Evolutionary conservation across 139 green algal species (phyloP).

Genomic region (Volvox reticuliferus): DNA sequence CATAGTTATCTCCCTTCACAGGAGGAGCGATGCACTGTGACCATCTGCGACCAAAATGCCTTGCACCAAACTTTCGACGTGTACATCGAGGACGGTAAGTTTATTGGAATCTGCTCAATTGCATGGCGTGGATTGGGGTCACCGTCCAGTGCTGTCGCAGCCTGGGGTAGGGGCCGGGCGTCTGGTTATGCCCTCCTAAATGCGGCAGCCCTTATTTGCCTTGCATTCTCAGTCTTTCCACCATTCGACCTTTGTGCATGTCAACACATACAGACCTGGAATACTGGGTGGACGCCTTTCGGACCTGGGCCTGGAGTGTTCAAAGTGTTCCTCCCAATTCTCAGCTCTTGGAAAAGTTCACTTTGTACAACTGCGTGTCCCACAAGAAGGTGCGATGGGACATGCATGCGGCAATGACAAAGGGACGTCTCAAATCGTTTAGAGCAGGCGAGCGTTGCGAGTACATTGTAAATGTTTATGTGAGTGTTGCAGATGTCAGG

Average conservation of each 20-base stretch:
- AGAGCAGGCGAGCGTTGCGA: no score
- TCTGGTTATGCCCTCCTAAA: no score
- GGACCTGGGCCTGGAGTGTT: background rate
- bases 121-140: background rate
- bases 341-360: background rate
- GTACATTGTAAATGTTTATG: background rate
- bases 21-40: background rate
- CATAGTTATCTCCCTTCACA: background rate
- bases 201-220: background rate
- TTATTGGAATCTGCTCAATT: background rate
- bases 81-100: slow-evolving; percentile 18
- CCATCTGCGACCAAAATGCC: slow-evolving; percentile 7
- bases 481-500: background rate
- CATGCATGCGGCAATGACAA: background rate
- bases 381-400: background rate
- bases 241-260: background rate
- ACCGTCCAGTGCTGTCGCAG: background rate
- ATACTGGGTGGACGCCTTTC: slow-evolving; percentile 30
- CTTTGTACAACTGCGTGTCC: background rate
- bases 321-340: background rate
- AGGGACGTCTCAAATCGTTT: background rate
- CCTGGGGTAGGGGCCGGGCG: no score
- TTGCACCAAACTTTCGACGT: background rate
- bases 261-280: background rate
- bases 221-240: background rate